Evolutionary conservation across 192 early-diverging fungal genomes (phyloP), one percentile per base, ranked within the genome.

Genomic region (Piromyces finnis): DNA sequence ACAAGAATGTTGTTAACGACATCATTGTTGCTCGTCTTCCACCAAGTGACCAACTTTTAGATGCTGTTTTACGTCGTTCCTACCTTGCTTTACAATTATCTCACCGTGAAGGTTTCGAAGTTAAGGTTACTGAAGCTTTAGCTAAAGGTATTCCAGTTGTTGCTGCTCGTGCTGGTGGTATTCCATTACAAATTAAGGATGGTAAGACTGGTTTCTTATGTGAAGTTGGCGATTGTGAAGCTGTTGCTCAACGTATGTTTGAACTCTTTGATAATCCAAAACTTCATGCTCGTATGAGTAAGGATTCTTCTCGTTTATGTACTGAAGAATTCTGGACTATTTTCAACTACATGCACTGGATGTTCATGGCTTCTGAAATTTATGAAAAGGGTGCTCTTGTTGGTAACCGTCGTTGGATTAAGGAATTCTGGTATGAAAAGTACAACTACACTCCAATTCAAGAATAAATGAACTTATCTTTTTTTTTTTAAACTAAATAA

Each of bases 41-140:
- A 2, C 90, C 93, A 14, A 94, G 88, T 28, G 94, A 95, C 83
- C 94, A 95, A 83, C 85, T 94, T 35, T 85, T 94, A 18, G 92
- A 95, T 81, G 84, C 90, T 29, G 80, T 94, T n/a, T 79, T 94
- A 78, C 86, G 92, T 28, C 89, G 91, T 32, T 90, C 93, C 2
- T 86, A 90, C 83, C 89, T 93, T 59, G 91, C 92, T 13, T 83
- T 94, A 78, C 94, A 95, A 84, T 85, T 94, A 11, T 93, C 92
- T 13, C 91, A 91, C 79, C 89, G 92, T 77, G 93, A 94, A 87
- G 93, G 93, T 36, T 94, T 94, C 79, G 93, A 94, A 85, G 89
- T 94, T 87, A 95, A 93, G 84, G 92, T 94, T 39, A 95, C 92
- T 18, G 94, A 95, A 82, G 86, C 92, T 17, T 83, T 92, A 78